Base-by-base conservation (phyloP, 169 alveolate genomes). In the Eimeria sp. region DNA sequence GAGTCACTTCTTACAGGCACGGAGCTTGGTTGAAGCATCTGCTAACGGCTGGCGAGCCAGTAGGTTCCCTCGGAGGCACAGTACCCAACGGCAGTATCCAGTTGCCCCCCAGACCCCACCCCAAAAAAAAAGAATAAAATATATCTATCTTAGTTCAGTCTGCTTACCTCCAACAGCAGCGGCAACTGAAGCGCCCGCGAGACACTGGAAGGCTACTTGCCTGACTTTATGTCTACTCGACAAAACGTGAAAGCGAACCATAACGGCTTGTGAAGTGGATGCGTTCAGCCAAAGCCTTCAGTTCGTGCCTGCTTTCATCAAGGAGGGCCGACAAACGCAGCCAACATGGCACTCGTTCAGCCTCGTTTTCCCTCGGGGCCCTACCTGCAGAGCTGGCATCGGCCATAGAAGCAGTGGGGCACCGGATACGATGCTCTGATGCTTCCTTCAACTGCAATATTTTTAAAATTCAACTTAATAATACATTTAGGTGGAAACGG, bases 201-300 rank as follows among this genome's bases (percentile, higher is more conserved):
- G 51, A 80, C 92, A 57, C n/a, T 86, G 92, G 14, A 86, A 40
- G 63, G 92, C 92, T 58, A 57, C 47, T 61, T 80, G 92, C 47
- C 57, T 61, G 40, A 80, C 92, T 54, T 63, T 13, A 45, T 40
- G 58, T 80, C 92, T 27, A 57, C 40, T 86, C 78, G 92, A 86
- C 54, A 63, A 86, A 70, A 18, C 92, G 13, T 30, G 57, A 58
- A 30, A 61, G 27, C 90, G 75, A 45, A 43, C 61, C 87, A 76
- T 76, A n/a, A 40, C 87, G 65, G 61, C 87, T 45, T 49, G 61
- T 65, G 65, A 14, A 49, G 57, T 45, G 65, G 25, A 40, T 47
- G 22, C 9, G 40, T 49, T 20, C 43, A 27, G 43, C 65, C 61
- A 76, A n/a, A 40, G 6, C 3, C 63, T 45, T 25, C 65, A 40